These are phyloP conservation scores for Tolypocladium sp. DNA, from an alignment of 2,329 filamentous ascomycete species.

Conservation along the genomic window DNA sequence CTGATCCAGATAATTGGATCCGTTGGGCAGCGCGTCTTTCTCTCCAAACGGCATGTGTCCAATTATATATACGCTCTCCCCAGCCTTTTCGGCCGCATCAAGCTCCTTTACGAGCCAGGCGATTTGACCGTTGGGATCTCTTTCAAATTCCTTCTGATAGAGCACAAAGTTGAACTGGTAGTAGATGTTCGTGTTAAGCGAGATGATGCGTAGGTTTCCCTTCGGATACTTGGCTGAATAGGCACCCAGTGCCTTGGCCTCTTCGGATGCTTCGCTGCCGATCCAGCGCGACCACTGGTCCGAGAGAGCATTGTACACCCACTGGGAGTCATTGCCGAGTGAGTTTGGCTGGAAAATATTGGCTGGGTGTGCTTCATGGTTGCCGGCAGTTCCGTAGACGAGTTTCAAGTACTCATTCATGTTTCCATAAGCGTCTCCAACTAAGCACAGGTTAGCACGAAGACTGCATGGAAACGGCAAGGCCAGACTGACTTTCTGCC, in stretches of 20 bases:
- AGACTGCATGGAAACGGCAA: not conserved
- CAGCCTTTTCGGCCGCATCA: constrained; percentile 38
- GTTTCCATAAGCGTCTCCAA: constrained; percentile 35
- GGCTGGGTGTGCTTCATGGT: constrained; percentile 44
- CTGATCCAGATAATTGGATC: constrained; percentile 42
- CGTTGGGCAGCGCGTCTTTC: constrained; percentile 40
- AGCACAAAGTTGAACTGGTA: constrained; percentile 48
- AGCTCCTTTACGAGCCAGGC: constrained; percentile 47
- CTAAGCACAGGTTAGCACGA: constrained; percentile 7
- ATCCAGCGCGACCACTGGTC: constrained; percentile 38
- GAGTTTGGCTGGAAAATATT: constrained; percentile 37
- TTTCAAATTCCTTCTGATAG: constrained; percentile 35
- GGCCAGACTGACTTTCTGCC: constrained; percentile 14
- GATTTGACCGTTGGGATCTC: constrained; percentile 43
- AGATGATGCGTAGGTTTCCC: constrained; percentile 44
- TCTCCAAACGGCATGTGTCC: constrained; percentile 47
- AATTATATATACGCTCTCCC: constrained; percentile 46
- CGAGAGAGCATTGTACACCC: constrained; percentile 42
- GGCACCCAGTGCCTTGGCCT: constrained; percentile 30
- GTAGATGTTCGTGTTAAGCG: constrained; percentile 49
- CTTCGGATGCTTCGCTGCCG: constrained; percentile 18
- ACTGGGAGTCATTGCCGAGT: constrained; percentile 29
- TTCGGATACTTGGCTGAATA: constrained; percentile 36
- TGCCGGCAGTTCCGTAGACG: constrained; percentile 44
- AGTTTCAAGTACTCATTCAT: constrained; percentile 31